These are phyloP conservation scores for Leucocoprinus sp. DNA, from an alignment of 768 basidiomycete species.

Conservation along the genomic window DNA sequence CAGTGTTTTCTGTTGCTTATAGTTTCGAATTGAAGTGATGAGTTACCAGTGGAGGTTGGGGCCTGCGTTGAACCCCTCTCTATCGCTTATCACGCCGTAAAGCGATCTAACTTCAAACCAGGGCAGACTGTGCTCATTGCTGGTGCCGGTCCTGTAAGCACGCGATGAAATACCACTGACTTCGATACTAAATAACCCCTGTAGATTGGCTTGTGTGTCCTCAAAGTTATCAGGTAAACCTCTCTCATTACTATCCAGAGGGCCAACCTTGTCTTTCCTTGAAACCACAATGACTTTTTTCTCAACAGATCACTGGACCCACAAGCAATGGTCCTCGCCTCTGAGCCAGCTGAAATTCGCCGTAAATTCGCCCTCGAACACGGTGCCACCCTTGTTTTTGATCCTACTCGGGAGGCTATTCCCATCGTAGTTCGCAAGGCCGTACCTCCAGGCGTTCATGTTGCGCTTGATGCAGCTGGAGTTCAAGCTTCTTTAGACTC, in stretches of 20 bases:
- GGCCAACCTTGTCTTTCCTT: too few species aligned
- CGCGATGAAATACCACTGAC: too few species aligned
- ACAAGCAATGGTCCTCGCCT: conserved; percentile 24
- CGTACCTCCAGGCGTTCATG: conserved; percentile 29
- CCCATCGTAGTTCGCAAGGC: conserved; percentile 21
- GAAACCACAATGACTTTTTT: too few species aligned
- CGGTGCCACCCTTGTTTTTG: conserved; percentile 29
- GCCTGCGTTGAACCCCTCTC: conserved; percentile 41
- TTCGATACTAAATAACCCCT: background rate
- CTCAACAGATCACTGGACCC: conserved; percentile 21
- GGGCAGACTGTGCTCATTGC: conserved; percentile 33
- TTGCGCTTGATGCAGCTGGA: conserved; percentile 41
- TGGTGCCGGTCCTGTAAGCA: conserved; percentile 37
- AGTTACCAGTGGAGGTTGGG: conserved; percentile 33
- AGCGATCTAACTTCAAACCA: conserved; percentile 28
- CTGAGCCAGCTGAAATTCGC: conserved; percentile 32
- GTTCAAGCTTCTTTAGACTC: conserved; percentile 28
- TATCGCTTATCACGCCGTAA: conserved; percentile 38
- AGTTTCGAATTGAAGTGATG: background rate
- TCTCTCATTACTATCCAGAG: too few species aligned
- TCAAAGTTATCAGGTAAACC: conserved; percentile 28
- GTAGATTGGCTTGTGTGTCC: conserved; percentile 32
- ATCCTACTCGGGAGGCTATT: conserved; percentile 26
- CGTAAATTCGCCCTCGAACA: conserved; percentile 28
- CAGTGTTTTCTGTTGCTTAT: conserved; percentile 11